phyloP scores from a whole-genome alignment of 805 yeast genomes.

The Nakazawaea siamensis region DNA sequence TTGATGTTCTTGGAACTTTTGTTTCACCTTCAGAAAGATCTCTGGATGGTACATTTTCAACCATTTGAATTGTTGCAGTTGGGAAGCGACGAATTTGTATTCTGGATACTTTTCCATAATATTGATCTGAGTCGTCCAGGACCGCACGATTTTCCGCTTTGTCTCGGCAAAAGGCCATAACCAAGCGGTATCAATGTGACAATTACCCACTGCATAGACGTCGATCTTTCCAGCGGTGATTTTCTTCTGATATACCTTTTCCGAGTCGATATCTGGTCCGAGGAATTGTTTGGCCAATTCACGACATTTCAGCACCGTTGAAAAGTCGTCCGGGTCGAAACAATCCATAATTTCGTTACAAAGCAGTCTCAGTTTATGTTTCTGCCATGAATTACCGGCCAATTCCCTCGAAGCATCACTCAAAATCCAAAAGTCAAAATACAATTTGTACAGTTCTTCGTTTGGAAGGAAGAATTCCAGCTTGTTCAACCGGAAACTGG shows the following conservation, averaged over 20 bases:
- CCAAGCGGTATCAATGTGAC: constrained; percentile 99
- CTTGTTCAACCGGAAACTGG: constrained; percentile 54
- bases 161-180: constrained; percentile 99
- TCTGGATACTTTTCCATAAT: constrained; percentile 86
- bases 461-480: constrained; percentile 84
- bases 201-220: constrained; percentile 85
- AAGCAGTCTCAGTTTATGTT: constrained; percentile 72
- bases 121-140: constrained; percentile 91
- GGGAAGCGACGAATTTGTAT: constrained; percentile 89
- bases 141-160: constrained; percentile 82
- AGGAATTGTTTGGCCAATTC: constrained; percentile 53
- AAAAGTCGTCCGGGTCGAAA: constrained; percentile 65
- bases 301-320: constrained; percentile 55
- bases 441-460: constrained; percentile 67
- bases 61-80: constrained; percentile 96
- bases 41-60: constrained; percentile 80
- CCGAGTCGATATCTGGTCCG: constrained; percentile 59
- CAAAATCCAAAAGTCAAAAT: constrained; percentile 78
- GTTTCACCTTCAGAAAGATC: constrained; percentile 53
- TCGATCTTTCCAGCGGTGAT: constrained; percentile 32
- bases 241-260: constrained; percentile 48
- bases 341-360: constrained; percentile 76
- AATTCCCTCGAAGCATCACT: constrained; percentile 90
- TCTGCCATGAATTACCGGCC: constrained; percentile 68
- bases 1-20: constrained; percentile 60